Evolutionary conservation across 164 flowering plant species (phyloP), one percentile per base, ranked within the genome.

Genomic region (Protea cynaroides): DNA sequence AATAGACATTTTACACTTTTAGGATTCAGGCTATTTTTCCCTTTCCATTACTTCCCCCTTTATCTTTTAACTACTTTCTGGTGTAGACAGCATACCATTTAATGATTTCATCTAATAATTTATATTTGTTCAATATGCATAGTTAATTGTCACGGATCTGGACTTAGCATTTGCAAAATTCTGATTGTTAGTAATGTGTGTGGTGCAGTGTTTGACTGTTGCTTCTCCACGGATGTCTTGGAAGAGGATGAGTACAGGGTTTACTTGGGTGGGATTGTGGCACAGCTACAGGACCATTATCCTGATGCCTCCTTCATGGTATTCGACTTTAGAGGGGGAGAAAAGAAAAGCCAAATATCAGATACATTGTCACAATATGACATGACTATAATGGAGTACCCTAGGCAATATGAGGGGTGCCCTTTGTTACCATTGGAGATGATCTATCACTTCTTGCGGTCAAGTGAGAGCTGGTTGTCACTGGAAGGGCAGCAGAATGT

Each of bases 361-460:
- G 94, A 90, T 64, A 71, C 90, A 60, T 76, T 93, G 64, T 80
- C 96, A 60, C 83, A 84, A 67, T 87, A 88, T 72, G 92, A 82
- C 78, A 90, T 93, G 90, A 90, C 96, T 13, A 92, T 93, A 12
- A 93, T 93, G 98, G 97, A 93, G 56, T 93, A 90, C 64, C 96
- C 98, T 65, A 79, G 86, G 68, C 89, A 90, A 49, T 93, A 87
- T 69, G 97, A 93, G 68, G 86, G 86, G 24, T 93, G 98, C 70
- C 90, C 90, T 23, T 64, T 93, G 66, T 82, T 93, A 58, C 81
- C 97, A 7, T 58, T 88, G 65, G 96, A 93, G 82, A 90, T 86
- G 96, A 80, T 93, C 62, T 86, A 86, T 71, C 97, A 93, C 75
- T 93, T 90, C 72, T 77, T 93, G 70, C 71, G 83, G 70, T 90